Evolutionary conservation across 345 rosid genomes (phyloP).

Genomic region (Mangifera indica): DNA sequence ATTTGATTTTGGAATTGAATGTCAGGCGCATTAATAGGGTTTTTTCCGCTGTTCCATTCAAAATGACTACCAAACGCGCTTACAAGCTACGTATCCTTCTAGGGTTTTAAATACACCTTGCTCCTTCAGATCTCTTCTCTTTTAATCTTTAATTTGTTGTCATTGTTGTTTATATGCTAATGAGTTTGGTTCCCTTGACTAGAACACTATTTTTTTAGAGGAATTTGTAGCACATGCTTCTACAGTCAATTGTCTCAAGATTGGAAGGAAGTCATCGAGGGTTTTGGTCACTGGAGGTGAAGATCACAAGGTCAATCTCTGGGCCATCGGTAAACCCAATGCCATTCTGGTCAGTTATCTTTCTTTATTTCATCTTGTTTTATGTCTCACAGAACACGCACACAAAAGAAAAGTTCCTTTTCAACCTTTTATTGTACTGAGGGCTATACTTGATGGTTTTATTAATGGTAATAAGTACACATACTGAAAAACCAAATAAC

Average conservation of each 20-base stretch:
- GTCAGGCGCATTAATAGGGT: conserved; percentile 38
- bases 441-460: neutral
- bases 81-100: conserved; percentile 97
- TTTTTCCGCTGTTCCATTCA: conserved; percentile 31
- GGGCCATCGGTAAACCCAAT: conserved; percentile 99
- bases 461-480: too few species aligned
- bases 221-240: conserved; percentile 98
- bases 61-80: conserved; percentile 94
- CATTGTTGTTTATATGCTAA: conserved; percentile 8
- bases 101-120: conserved; percentile 18
- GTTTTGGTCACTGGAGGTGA: conserved; percentile 97
- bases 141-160: neutral
- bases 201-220: conserved; percentile 45
- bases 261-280: conserved; percentile 94
- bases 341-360: conserved; percentile 88
- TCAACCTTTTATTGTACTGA: neutral
- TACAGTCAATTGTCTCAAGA: conserved; percentile 87
- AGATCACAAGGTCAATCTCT: conserved; percentile 96
- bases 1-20: conserved; percentile 39
- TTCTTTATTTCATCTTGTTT: neutral
- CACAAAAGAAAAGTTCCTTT: neutral
- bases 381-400: neutral
- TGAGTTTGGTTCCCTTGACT: conserved; percentile 42
- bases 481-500: neutral
- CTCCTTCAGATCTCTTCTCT: conserved; percentile 26